phyloP scores from a whole-genome alignment of 2,329 filamentous ascomycete species.

The Colletotrichum sp. region DNA sequence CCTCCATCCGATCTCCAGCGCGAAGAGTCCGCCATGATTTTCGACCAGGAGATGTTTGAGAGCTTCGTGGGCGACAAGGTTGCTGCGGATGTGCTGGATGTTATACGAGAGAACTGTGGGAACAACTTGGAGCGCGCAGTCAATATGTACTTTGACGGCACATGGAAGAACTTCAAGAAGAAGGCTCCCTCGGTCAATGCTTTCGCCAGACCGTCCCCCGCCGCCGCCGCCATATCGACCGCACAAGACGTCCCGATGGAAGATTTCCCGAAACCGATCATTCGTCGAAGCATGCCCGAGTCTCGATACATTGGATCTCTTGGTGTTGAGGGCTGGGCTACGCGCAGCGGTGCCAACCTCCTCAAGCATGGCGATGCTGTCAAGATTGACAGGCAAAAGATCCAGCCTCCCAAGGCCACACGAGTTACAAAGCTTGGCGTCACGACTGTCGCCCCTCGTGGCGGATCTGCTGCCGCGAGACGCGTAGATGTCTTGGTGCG shows the following conservation, averaged over 20 bases:
- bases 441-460: constrained; percentile 34
- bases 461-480: constrained; percentile 60
- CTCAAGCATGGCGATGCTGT: constrained; percentile 84
- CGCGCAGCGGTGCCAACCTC: constrained; percentile 77
- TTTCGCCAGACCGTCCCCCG: background rate
- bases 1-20: constrained; percentile 18
- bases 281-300: constrained; percentile 36
- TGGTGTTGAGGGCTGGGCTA: constrained; percentile 91
- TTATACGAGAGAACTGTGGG: constrained; percentile 59
- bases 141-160: constrained; percentile 74
- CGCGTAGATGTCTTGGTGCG: constrained; percentile 88
- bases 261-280: constrained; percentile 3
- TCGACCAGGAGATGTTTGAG: constrained; percentile 64
- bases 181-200: constrained; percentile 20
- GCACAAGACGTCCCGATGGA: background rate
- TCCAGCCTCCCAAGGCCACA: constrained; percentile 60
- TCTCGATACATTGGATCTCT: constrained; percentile 87
- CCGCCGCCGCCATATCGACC: background rate
- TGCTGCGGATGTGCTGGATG: constrained; percentile 47
- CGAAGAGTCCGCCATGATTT: constrained; percentile 39
- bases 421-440: constrained; percentile 47
- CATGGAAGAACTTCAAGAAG: constrained; percentile 59
- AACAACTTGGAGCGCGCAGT: constrained; percentile 66
- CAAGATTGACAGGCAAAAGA: constrained; percentile 84
- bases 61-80: constrained; percentile 65